Evolutionary conservation across 1,284 basidiomycete genomes (phyloP), one percentile per base, ranked within the genome.

Genomic region (Pterula multifida): DNA sequence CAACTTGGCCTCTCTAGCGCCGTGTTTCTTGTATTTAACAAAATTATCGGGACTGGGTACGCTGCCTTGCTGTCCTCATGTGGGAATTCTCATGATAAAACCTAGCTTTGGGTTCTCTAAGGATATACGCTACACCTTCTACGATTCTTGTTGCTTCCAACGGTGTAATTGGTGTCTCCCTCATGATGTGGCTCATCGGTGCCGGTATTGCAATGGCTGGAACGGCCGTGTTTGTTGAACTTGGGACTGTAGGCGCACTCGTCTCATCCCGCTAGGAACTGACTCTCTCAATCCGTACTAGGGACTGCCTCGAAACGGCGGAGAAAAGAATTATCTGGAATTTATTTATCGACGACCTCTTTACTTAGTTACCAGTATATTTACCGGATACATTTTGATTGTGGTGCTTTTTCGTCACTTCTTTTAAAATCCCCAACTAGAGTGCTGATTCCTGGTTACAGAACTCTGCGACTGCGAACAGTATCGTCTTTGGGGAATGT

Each of bases 301-400:
- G 80, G 80, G 75, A 15, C 65, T 85, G 3, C 85, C 84, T 2
- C 68, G 76, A 2, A 85, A 72, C 51, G 85, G 85, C 1, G 85
- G 80, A 15, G 85, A 88, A 67, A 85, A 85, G 65, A 82, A 80
- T 50, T 89, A 88, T 56, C 65, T 88, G 26, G 83, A 87, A 53
- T 84, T 72, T 57, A 75, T 85, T 24, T 88, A 76, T 61, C 69
- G 75, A 39, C 67, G 68, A 15, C 85, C 85, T 3, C 72, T 68
- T 51, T 82, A 78, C 56, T 63, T 88, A 50, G 68, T 68, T 3
- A 79, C 79, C 2, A 83, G 79, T 55, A 60, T 71, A 11, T 87
- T 75, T 56, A 72, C 78, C 0, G 64, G 73, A 6, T 83, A 85
- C 58, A 74, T 76, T 0, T 57, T 84, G 12, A 70, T 84, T 19